Evolutionary conservation across 2,329 filamentous ascomycete genomes (phyloP).

Genomic region (Teratosphaeria gauchensis): DNA sequence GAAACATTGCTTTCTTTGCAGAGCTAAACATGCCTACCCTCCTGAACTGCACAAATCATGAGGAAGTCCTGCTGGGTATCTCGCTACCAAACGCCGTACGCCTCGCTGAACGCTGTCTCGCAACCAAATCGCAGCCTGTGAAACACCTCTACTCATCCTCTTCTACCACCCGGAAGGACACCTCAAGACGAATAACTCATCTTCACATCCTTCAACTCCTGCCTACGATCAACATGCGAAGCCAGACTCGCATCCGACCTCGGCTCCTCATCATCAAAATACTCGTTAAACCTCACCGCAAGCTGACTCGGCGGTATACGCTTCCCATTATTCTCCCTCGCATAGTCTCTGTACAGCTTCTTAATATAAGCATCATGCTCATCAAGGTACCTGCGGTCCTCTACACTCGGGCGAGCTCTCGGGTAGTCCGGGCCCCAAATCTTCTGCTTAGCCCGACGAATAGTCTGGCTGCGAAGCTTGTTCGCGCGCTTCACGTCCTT

Average conservation of each 20-base stretch:
- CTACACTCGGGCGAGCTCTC: neutral
- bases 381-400: neutral
- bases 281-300: neutral
- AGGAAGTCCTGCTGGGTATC: neutral
- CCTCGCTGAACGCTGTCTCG: neutral
- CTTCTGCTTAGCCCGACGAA: neutral
- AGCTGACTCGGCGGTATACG: neutral
- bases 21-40: neutral
- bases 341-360: neutral
- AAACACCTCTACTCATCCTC: neutral
- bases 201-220: neutral
- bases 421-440: neutral
- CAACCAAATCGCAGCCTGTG: neutral
- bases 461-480: too few relatives aligned
- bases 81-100: neutral
- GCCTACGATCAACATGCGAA: neutral
- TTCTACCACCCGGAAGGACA: too few relatives aligned
- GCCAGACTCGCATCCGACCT: neutral
- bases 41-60: neutral
- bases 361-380: neutral
- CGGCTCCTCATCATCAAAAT: neutral
- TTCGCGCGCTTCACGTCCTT: too few relatives aligned
- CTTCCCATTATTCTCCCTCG: neutral
- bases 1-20: neutral
- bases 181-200: neutral